A percentile compares a stretch with the other conserved stretches of the same genome.
Conservation (phyloP, 2,329 filamentous ascomycete genomes). For the Onygenales sp. region DNA sequence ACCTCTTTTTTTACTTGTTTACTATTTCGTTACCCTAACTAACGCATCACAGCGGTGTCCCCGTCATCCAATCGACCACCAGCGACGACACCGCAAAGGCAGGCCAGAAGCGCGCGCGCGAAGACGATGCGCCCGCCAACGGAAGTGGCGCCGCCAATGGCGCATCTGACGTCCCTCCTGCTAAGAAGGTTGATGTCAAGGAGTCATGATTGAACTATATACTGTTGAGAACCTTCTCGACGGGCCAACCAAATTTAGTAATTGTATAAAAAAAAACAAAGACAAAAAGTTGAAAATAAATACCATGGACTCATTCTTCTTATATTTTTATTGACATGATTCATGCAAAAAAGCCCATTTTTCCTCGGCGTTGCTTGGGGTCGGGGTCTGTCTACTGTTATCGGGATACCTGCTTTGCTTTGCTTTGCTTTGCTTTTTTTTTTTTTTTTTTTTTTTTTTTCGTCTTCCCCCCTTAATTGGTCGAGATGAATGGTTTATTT, state of each 20-base stretch:
- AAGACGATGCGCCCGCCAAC: conserved; percentile 22
- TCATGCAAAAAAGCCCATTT: too few species aligned
- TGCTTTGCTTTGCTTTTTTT: too few species aligned
- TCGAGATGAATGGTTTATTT: too few species aligned
- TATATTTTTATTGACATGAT: too few species aligned
- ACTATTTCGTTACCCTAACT: neutral
- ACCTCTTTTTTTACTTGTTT: neutral
- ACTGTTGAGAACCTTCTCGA: too few species aligned
- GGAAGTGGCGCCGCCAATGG: conserved; percentile 12
- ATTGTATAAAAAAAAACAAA: neutral
- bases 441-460: too few species aligned
- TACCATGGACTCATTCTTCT: too few species aligned
- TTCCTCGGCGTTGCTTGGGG: too few species aligned
- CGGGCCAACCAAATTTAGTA: neutral
- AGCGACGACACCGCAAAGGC: conserved; percentile 8
- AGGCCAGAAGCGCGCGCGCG: conserved; percentile 38
- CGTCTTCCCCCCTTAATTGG: too few species aligned
- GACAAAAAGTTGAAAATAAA: too few species aligned
- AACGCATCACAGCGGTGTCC: conserved; percentile 29
- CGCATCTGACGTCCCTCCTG: conserved; percentile 25
- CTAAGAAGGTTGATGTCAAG: conserved; percentile 42
- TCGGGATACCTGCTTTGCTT: too few species aligned
- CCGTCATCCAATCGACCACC: conserved; percentile 25
- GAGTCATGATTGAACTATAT: conserved; percentile 18
- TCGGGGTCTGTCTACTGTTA: too few species aligned